Conservation (phyloP, 352 stramenopile species). For the Pseudoperonospora humuli region DNA sequence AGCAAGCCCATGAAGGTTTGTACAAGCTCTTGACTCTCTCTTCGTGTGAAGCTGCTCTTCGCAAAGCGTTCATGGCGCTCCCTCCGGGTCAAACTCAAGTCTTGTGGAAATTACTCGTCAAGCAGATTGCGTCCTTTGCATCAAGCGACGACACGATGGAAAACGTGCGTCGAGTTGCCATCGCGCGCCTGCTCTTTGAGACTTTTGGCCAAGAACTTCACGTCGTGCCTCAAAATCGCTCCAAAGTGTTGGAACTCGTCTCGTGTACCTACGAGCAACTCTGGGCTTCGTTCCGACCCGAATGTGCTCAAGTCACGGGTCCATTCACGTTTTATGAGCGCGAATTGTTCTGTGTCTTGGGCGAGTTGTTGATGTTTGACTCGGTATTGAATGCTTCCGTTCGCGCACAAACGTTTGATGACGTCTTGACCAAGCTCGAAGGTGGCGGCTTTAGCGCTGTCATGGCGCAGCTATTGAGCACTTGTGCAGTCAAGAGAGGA, state of each 20-base stretch:
- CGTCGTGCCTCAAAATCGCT: constrained; percentile 64
- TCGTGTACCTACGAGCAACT: constrained; percentile 46
- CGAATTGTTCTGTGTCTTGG: constrained; percentile 67
- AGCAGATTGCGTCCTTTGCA: constrained; percentile 32
- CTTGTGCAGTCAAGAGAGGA: constrained; percentile 6
- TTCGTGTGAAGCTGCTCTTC: constrained; percentile 40
- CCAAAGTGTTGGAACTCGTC: constrained; percentile 46
- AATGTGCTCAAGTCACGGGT: constrained; percentile 9
- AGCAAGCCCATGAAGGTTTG: constrained; percentile 30
- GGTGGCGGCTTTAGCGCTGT: constrained; percentile 23
- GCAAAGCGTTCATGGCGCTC: constrained; percentile 60
- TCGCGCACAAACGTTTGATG: constrained; percentile 39
- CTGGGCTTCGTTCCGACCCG: constrained; percentile 24
- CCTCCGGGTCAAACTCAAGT: constrained; percentile 72
- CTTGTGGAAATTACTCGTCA: constrained; percentile 59
- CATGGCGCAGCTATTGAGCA: constrained; percentile 35
- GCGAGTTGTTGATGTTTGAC: constrained; percentile 69
- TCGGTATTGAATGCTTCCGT: constrained; percentile 32
- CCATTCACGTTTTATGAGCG: constrained; percentile 37
- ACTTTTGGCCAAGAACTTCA: constrained; percentile 77
- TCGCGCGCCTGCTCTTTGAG: constrained; percentile 69
- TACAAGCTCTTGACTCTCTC: constrained; percentile 41
- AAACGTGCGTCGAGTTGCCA: constrained; percentile 21
- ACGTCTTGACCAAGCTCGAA: constrained; percentile 36
- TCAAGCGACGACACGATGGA: constrained; percentile 8